Base-by-base conservation (phyloP, 306 rosid genomes). In the Delonix regia region DNA sequence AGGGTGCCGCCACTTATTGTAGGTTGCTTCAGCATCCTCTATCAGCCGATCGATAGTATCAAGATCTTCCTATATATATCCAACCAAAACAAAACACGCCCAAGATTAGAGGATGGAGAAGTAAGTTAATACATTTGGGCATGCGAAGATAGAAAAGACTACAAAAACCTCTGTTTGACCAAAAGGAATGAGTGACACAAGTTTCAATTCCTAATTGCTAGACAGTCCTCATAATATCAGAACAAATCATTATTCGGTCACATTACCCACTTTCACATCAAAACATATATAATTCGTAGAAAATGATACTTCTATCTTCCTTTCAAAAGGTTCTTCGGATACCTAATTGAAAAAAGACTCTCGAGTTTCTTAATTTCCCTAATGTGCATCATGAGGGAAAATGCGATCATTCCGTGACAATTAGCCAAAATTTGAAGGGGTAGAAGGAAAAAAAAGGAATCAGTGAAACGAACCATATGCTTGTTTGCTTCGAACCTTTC, bases 1-100 rank as follows among this genome's bases (percentile, higher is more conserved):
- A 63, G 99, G 99, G 81, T 94, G 99, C 60, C 99, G 90, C 90
- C 91, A 94, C 87, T 92, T 94, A 78, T 94, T 87, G 88, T 92
- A 79, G 71, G 76, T 10, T 44, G 91, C 97, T 86, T 92, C 97
- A 25, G 80, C 99, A 82, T 90, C 85, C 0, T 22, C 89, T 81
- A 92, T 89, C 83, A 94, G 57, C 80, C 86, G 88, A 74, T 94
- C 99, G 51, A 94, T 92, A 7, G 97, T 90, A 77, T 94, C 99
- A 27, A 38, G 89, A 80, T 94, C 92, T 85, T 94, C 92, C 97
- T 92, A 89, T 21, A 74, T 4, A 9, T 66, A 78, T 73, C 65
- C 36, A 59, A 69, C 34, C 63, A 48, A 77, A 33, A 24, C 79
- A 84, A 79, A 30, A 77, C 36, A 70, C 11, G 48, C 4, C 62